Evolutionary conservation across 2,329 filamentous ascomycete species (phyloP).

Genomic region (Aureobasidium melanogenum): DNA sequence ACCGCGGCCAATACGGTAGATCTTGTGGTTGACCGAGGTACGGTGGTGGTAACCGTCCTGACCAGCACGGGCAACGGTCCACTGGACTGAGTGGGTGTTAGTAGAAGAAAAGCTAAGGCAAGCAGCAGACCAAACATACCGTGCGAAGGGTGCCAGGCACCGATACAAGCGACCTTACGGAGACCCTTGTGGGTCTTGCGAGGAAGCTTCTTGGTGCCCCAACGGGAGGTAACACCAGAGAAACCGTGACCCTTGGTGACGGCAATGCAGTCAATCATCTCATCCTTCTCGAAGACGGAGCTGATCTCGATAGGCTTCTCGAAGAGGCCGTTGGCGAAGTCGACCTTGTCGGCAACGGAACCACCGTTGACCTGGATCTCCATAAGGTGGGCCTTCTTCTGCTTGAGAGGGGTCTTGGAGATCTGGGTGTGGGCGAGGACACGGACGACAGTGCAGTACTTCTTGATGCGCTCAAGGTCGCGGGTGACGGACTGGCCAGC

Average conservation of each 20-base stretch:
- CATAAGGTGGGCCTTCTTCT: constrained; percentile 99
- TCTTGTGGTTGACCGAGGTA: constrained; percentile 99
- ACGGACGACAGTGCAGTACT: constrained; percentile 99
- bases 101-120: not conserved
- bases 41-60: constrained; percentile 99
- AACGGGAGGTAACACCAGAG: constrained; percentile 92
- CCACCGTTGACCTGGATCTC: constrained; percentile 99
- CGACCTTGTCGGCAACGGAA: constrained; percentile 90
- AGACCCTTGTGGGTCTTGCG: constrained; percentile 99
- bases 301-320: constrained; percentile 96
- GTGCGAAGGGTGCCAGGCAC: constrained; percentile 99
- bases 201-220: constrained; percentile 99
- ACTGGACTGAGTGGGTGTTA: constrained; percentile 54
- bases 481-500: constrained; percentile 83
- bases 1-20: constrained; percentile 96
- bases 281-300: constrained; percentile 96
- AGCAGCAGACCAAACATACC: constrained; percentile 27
- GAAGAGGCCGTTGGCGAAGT: constrained; percentile 90
- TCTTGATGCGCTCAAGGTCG: constrained; percentile 99
- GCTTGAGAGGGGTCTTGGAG: constrained; percentile 98
- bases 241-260: constrained; percentile 99
- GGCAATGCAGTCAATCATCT: constrained; percentile 98
- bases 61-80: constrained; percentile 99
- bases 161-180: constrained; percentile 99
- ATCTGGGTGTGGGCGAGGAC: constrained; percentile 99